A percentile compares a stretch with the other conserved stretches of the same genome.
Conservation (phyloP, 2,329 filamentous ascomycete species). For the Diplocarpon mali region DNA sequence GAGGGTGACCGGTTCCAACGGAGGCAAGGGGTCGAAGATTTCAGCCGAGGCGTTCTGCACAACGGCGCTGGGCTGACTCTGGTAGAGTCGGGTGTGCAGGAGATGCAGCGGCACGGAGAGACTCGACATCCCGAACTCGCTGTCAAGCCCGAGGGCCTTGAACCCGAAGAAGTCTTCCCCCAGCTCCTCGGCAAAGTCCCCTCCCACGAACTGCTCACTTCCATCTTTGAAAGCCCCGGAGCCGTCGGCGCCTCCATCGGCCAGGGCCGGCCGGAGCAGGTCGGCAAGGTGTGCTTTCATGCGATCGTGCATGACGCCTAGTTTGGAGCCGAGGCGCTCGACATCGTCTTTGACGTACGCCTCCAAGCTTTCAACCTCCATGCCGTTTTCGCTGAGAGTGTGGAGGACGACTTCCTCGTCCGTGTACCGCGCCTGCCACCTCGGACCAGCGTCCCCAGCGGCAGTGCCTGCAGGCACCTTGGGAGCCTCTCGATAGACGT, state of each 20-base stretch:
- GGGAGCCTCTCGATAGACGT: conserved; percentile 72
- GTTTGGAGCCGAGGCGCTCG: conserved; percentile 71
- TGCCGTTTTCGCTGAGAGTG: conserved; percentile 71
- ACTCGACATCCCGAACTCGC: conserved; percentile 77
- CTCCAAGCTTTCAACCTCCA: conserved; percentile 72
- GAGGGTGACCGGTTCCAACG: conserved; percentile 66
- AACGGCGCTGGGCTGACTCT: conserved; percentile 62
- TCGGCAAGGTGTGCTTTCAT: conserved; percentile 93
- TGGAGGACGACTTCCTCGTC: conserved; percentile 82
- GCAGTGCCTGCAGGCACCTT: conserved; percentile 48
- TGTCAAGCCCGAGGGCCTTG: conserved; percentile 84
- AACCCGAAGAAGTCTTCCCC: conserved; percentile 99
- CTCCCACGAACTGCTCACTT: conserved; percentile 91
- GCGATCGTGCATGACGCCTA: conserved; percentile 78
- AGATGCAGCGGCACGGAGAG: conserved; percentile 90
- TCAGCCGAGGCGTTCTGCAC: conserved; percentile 43
- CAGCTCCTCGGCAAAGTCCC: conserved; percentile 95
- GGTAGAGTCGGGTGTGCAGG: conserved; percentile 81
- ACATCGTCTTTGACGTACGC: conserved; percentile 85
- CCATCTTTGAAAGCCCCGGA: conserved; percentile 90
- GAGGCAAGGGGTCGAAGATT: conserved; percentile 51
- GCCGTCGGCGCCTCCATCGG: conserved; percentile 70
- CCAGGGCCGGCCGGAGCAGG: conserved; percentile 77
- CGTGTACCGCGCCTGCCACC: conserved; percentile 59
- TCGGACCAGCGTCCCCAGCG: conserved; percentile 27